Evolutionary conservation across 1,284 basidiomycete genomes (phyloP), one percentile per base, ranked within the genome.

Genomic region (Ustilago curta): DNA sequence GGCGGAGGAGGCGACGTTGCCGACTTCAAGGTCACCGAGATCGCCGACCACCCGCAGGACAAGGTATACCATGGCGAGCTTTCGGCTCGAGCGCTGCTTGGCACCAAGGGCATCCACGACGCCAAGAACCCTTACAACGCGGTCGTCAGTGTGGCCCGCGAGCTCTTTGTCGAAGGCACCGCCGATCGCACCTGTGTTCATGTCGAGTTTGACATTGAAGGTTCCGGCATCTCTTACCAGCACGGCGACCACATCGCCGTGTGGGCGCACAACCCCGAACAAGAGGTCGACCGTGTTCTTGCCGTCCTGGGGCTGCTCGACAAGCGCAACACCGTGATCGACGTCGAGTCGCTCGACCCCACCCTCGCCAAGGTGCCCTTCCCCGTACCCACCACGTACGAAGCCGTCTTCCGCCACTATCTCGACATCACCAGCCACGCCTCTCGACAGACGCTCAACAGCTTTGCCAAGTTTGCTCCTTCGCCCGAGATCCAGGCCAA

Each of bases 281-380:
- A 91, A 55, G 95, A 98, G 84, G 95, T 98, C 44, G 91, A 94
- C 61, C 91, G 96, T 62, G 89, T 96, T 47, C 89, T 99, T 23
- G 91, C 90, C 72, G 89, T 92, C 56, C 91, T 99, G 49, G 95
- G 95, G 25, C 89, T 99, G 4, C 88, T 89, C 71, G 79, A 84
- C 21, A 87, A 87, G 59, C 90, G 90, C 83, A 89, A 94, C 82
- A 88, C 89, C 32, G 90, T 94, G 52, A 93, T 99, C 81, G 90
- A 91, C 76, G 94, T 84, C 54, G 94, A 95, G 84, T 97, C 95
- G 27, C 91, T 99, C 66, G 97, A 99, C 85, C 96, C 97, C 37
- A 93, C 95, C 25, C 89, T 99, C 21, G 97, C 97, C 68, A 99
- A 99, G 87, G 95, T 98, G 70, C 96, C 96, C 18, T 99, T 99